Conservation (phyloP, 768 basidiomycete genomes). For the Macrocybe gigantea region DNA sequence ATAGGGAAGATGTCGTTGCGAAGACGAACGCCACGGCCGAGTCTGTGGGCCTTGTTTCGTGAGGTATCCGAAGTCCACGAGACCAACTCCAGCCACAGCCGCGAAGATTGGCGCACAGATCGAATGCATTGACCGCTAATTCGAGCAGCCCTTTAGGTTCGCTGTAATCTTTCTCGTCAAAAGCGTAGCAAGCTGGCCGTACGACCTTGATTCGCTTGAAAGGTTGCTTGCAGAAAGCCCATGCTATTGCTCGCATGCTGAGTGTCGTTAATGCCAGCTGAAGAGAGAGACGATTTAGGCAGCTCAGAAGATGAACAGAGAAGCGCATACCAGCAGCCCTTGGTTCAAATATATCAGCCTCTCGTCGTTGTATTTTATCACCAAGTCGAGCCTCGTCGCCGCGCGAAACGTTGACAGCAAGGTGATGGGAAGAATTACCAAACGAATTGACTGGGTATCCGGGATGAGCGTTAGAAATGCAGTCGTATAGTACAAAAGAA, state of each 20-base stretch:
- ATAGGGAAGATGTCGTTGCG: constrained; percentile 24
- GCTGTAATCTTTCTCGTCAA: neutral
- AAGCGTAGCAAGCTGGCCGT: constrained; percentile 1
- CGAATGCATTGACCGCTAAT: constrained; percentile 35
- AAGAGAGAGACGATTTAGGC: neutral
- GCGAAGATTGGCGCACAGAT: constrained; percentile 46
- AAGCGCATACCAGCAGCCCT: constrained; percentile 33
- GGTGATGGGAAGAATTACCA: constrained; percentile 44
- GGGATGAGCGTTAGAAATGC: constrained; percentile 49
- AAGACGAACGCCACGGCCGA: constrained; percentile 31
- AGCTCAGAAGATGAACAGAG: neutral
- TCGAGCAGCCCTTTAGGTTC: neutral
- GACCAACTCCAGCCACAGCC: constrained; percentile 64
- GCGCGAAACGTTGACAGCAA: constrained; percentile 38
- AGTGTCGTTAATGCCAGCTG: constrained; percentile 32
- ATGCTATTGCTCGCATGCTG: constrained; percentile 31
- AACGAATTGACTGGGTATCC: constrained; percentile 33
- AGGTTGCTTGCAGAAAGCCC: constrained; percentile 32
- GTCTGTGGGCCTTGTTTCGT: constrained; percentile 32
- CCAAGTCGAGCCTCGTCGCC: constrained; percentile 36
- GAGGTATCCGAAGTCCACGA: constrained; percentile 31
- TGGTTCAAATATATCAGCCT: constrained; percentile 38
- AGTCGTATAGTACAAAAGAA: constrained; percentile 42
- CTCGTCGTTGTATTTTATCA: constrained; percentile 23
- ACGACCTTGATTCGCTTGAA: constrained; percentile 19